Evolutionary conservation across 768 basidiomycete genomes (phyloP), one percentile per base, ranked within the genome.

Genomic region (Tylopilus vinaceipallidus): DNA sequence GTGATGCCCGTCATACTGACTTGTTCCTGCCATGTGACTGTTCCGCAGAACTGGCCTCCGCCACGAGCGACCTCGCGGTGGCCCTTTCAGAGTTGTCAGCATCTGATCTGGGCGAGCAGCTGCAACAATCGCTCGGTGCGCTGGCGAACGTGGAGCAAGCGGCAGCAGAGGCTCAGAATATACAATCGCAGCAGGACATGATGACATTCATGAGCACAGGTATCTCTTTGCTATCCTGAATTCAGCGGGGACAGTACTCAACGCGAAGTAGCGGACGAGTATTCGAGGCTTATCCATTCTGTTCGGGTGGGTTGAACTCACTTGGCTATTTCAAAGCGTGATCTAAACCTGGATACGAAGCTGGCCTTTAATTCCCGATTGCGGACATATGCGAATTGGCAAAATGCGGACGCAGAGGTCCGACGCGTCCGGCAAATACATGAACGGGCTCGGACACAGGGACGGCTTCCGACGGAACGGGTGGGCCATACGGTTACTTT

Each of bases 321-420:
- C 17, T 20, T 40, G 24, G 9, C 27, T n/a, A n/a, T n/a, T n/a
- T 19, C 23, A 47, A 38, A 4, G 40, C 42, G 13, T 14, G 43
- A 2, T 20, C 19, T 38, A 24, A 51, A 52, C 26, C 19, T 32
- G 42, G 32, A 38, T 8, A 37, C 17, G 23, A 49, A 95, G 91
- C 75, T 91, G 53, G 91, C 95, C 2, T 97, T 98, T 67, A 81
- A 75, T 42, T 90, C 91, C 0, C 86, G 97, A 43, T 80, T 95
- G 52, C 88, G 93, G 47, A 82, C 81, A 30, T 94, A 88, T 59
- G 78, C 87, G 53, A 66, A 75, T 9, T 95, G 89, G 90, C 90
- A 94, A 63, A 76, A 75, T 6, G 79, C 85, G 8, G 95, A 98
- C 54, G 78, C 73, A 36, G 87, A 95, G 36, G 73, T 86, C 7